phyloP scores from a whole-genome alignment of 257 asterid genomes.

The Cruciata laevipes region DNA sequence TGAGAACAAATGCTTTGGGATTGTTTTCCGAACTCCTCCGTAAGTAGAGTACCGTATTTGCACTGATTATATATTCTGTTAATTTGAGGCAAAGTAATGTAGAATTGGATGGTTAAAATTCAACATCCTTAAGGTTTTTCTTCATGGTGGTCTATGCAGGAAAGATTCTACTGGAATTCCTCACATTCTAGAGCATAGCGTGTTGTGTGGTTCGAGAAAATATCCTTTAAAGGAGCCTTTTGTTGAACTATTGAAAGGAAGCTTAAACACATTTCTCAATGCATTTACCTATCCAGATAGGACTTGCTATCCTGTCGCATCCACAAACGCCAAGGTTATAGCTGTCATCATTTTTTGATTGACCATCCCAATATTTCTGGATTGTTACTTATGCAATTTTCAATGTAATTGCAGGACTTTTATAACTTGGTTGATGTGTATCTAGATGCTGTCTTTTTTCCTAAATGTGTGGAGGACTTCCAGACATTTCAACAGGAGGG shows the following conservation, averaged over 20 bases:
- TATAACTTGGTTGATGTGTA: slow-evolving; percentile 99
- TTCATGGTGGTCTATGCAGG: slow-evolving; percentile 40
- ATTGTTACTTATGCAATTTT: slow-evolving; percentile 12
- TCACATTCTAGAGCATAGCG: slow-evolving; percentile 95
- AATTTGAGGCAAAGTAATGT: background rate
- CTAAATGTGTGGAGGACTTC: slow-evolving; percentile 87
- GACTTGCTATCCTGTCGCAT: slow-evolving; percentile 98
- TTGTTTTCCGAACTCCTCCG: slow-evolving; percentile 97
- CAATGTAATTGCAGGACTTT: slow-evolving; percentile 60
- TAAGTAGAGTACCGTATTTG: slow-evolving; percentile 28
- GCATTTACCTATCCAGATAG: slow-evolving; percentile 99
- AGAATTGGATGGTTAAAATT: background rate
- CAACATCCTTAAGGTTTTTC: background rate
- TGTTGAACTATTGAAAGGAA: slow-evolving; percentile 91
- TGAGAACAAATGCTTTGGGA: slow-evolving; percentile 93
- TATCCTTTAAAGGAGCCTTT: slow-evolving; percentile 96
- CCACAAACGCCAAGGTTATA: slow-evolving; percentile 83
- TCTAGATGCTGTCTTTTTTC: slow-evolving; percentile 94
- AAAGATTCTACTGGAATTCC: slow-evolving; percentile 98
- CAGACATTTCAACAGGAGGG: slow-evolving; percentile 99
- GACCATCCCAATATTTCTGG: background rate
- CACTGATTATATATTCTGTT: too few species aligned
- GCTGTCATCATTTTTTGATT: slow-evolving; percentile 5
- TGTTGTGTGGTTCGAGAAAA: slow-evolving; percentile 95
- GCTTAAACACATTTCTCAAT: slow-evolving; percentile 88